phyloP scores from a whole-genome alignment of 108 stramenopile species.

The Pelagomonas calceolata region DNA sequence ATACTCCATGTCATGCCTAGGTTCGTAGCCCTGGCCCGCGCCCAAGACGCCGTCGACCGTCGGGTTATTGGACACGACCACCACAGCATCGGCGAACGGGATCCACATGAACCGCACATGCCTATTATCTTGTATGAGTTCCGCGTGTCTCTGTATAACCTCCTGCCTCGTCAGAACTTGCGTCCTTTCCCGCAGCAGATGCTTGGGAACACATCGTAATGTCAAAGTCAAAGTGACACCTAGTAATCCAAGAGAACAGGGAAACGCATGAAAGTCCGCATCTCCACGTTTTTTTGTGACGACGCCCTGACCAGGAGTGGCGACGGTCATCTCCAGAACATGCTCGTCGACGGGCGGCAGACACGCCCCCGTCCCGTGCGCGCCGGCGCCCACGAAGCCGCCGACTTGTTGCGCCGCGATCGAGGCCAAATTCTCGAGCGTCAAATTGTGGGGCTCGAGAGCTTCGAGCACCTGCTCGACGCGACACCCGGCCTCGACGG shows the following conservation, averaged over 20 bases:
- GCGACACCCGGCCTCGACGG: conserved; percentile 80
- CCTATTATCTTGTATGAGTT: conserved; percentile 49
- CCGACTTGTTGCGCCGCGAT: conserved; percentile 96
- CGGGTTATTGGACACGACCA: conserved; percentile 86
- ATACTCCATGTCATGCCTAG: too few relatives aligned
- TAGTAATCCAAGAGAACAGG: conserved; percentile 77
- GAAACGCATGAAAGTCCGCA: too few relatives aligned
- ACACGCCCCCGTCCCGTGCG: conserved; percentile 87
- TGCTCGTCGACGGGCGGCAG: conserved; percentile 89
- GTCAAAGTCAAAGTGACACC: conserved; percentile 77
- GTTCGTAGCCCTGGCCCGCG: conserved; percentile 1
- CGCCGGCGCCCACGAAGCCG: conserved; percentile 83
- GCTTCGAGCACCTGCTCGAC: conserved; percentile 59
- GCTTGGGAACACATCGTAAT: conserved; percentile 68
- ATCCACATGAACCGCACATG: conserved; percentile 99
- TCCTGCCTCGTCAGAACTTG: conserved; percentile 66
- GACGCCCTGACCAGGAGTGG: conserved; percentile 68
- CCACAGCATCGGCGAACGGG: conserved; percentile 84
- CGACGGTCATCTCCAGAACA: conserved; percentile 69
- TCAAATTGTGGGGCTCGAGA: conserved; percentile 48
- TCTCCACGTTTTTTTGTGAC: conserved; percentile 52
- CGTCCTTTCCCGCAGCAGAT: conserved; percentile 75
- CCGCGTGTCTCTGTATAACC: conserved; percentile 45
- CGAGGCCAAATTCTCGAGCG: conserved; percentile 84
- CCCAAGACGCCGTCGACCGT: conserved; percentile 24